A percentile compares a stretch with the other conserved stretches of the same genome.
Conservation (phyloP, 73 alveolate species). For the Tetrahymena elliotti region DNA sequence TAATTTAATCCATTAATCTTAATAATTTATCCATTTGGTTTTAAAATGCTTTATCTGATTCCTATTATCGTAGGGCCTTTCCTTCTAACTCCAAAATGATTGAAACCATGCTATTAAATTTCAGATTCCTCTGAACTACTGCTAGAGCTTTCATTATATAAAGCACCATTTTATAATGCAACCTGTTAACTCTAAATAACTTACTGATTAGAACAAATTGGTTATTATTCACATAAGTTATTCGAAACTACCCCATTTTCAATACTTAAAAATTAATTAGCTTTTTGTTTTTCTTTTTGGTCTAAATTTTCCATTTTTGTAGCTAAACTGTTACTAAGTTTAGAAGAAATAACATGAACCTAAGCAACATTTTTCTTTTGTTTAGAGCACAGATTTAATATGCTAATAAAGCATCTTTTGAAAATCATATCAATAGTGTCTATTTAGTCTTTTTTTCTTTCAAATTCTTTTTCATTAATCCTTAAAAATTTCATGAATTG, state of each 20-base stretch:
- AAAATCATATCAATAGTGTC: background rate
- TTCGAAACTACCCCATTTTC: background rate
- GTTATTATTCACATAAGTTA: background rate
- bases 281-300: background rate
- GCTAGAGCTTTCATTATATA: background rate
- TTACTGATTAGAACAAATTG: background rate
- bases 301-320: background rate
- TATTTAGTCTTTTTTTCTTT: background rate
- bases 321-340: background rate
- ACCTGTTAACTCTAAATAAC: too few species aligned
- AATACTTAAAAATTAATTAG: background rate
- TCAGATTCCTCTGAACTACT: background rate
- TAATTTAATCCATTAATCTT: background rate
- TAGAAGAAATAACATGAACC: background rate
- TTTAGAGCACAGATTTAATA: background rate
- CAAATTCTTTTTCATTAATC: constrained; percentile 11
- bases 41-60: background rate
- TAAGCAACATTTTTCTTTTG: background rate
- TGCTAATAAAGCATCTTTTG: background rate
- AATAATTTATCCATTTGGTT: background rate
- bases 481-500: constrained; percentile 13
- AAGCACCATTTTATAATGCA: background rate
- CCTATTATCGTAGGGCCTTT: background rate
- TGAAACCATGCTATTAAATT: background rate
- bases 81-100: background rate